phyloP scores from a whole-genome alignment of 1,284 basidiomycete genomes.

The Moesziomyces sp. region DNA sequence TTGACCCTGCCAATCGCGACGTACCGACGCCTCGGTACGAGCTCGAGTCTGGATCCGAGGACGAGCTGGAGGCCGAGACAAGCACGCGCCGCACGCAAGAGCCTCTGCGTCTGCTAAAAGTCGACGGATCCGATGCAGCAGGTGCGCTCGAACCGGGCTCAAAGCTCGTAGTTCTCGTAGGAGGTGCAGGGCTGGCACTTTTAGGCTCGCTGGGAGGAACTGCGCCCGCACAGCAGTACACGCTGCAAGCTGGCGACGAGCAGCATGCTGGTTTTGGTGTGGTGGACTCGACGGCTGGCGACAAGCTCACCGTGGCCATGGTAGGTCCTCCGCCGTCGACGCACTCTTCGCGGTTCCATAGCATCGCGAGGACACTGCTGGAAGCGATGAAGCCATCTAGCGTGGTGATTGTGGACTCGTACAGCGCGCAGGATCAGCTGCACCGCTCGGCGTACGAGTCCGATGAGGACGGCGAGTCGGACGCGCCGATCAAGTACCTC shows the following conservation, averaged over 20 bases:
- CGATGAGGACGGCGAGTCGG: constrained; percentile 2
- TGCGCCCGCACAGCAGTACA: constrained; percentile 11
- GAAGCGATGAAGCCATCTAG: constrained; percentile 23
- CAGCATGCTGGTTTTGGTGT: constrained; percentile 24
- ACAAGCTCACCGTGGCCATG: constrained; percentile 12
- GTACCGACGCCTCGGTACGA: constrained; percentile 34
- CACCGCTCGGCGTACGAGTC: constrained; percentile 14
- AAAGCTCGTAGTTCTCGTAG: constrained; percentile 21
- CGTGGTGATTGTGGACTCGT: constrained; percentile 35
- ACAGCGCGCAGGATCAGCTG: constrained; percentile 29
- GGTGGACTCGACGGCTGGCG: constrained; percentile 1
- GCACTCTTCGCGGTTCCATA: constrained; percentile 23
- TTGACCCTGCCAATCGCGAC: constrained; percentile 36
- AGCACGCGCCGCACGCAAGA: neutral
- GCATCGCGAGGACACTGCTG: constrained; percentile 13
- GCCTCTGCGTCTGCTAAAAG: constrained; percentile 2
- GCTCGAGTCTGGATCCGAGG: constrained; percentile 44
- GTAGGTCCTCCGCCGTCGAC: constrained; percentile 14
- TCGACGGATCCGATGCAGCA: neutral
- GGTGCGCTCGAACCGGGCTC: neutral
- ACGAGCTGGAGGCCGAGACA: constrained; percentile 22
- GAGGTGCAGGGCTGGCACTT: constrained; percentile 16
- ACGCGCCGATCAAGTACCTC: constrained; percentile 18
- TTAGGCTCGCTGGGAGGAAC: constrained; percentile 11
- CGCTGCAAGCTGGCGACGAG: constrained; percentile 12